Evolutionary conservation across 192 early-diverging fungal species (phyloP).

Genomic region (Paraglomus brasilianum): DNA sequence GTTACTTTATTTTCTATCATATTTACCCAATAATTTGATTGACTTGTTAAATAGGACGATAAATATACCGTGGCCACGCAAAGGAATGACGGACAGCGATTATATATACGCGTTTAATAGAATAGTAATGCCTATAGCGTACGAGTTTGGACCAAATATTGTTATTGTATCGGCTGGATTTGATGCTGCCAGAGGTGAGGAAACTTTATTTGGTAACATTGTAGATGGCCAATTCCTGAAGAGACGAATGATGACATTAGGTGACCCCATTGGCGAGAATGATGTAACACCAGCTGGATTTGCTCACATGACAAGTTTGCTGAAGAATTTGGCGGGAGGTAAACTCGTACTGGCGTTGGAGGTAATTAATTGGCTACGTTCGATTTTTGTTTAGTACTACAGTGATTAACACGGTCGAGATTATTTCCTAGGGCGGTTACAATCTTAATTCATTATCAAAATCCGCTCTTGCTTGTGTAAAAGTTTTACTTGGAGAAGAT

Average conservation of each 20-base stretch:
- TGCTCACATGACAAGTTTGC: slow-evolving; percentile 83
- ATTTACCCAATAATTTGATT: neutral
- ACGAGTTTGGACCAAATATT: slow-evolving; percentile 81
- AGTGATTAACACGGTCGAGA: neutral
- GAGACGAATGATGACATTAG: slow-evolving; percentile 16
- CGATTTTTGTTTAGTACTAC: neutral
- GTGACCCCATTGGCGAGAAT: slow-evolving; percentile 83
- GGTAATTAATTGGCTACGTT: slow-evolving; percentile 32
- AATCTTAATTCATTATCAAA: slow-evolving; percentile 72
- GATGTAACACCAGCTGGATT: slow-evolving; percentile 77
- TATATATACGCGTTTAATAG: slow-evolving; percentile 82
- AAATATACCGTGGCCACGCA: slow-evolving; percentile 82
- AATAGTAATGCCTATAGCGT: slow-evolving; percentile 79
- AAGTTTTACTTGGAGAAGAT: slow-evolving; percentile 66
- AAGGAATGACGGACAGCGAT: slow-evolving; percentile 79
- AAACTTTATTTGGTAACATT: neutral
- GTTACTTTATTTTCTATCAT: neutral
- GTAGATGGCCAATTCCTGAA: neutral
- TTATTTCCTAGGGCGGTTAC: slow-evolving; percentile 70
- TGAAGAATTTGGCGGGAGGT: slow-evolving; percentile 67
- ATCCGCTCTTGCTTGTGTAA: slow-evolving; percentile 75
- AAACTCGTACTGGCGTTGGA: slow-evolving; percentile 81
- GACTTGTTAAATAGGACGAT: slow-evolving; percentile 58
- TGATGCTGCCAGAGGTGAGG: slow-evolving; percentile 71
- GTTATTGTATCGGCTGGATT: slow-evolving; percentile 89